Conservation (phyloP, 352 stramenopile genomes). For the Globisporangium mamillatum region DNA sequence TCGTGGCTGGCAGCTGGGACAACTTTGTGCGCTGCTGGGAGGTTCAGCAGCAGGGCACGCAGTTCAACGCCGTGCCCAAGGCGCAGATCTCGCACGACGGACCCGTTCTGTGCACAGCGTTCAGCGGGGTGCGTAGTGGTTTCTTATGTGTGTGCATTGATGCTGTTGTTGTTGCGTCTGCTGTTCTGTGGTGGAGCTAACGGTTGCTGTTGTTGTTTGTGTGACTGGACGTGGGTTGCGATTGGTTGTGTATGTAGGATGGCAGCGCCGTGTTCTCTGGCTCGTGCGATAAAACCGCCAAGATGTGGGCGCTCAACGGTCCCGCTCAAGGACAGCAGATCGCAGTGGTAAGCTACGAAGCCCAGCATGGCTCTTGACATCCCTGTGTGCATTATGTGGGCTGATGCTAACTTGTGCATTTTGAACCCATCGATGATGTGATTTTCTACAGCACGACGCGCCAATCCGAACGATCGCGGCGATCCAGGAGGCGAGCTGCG, state of each 20-base stretch:
- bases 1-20: conserved; percentile 80
- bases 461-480: conserved; percentile 89
- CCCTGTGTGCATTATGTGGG: neutral
- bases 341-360: conserved; percentile 44
- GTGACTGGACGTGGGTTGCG: neutral
- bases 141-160: neutral
- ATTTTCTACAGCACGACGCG: conserved; percentile 79
- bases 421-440: conserved; percentile 29
- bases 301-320: conserved; percentile 92
- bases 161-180: neutral
- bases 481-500: conserved; percentile 82
- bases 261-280: conserved; percentile 92
- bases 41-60: conserved; percentile 62
- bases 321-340: conserved; percentile 75
- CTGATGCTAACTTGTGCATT: neutral
- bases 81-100: conserved; percentile 87
- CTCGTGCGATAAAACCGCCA: conserved; percentile 93
- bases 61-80: conserved; percentile 77
- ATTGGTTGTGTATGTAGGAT: conserved; percentile 51
- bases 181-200: neutral
- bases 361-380: neutral
- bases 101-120: conserved; percentile 90
- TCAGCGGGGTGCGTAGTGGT: conserved; percentile 64
- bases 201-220: conserved; percentile 3
- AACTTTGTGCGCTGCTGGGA: conserved; percentile 85